Evolutionary conservation across 495 filamentous ascomycete species (phyloP).

Genomic region (Daldinia childiae): DNA sequence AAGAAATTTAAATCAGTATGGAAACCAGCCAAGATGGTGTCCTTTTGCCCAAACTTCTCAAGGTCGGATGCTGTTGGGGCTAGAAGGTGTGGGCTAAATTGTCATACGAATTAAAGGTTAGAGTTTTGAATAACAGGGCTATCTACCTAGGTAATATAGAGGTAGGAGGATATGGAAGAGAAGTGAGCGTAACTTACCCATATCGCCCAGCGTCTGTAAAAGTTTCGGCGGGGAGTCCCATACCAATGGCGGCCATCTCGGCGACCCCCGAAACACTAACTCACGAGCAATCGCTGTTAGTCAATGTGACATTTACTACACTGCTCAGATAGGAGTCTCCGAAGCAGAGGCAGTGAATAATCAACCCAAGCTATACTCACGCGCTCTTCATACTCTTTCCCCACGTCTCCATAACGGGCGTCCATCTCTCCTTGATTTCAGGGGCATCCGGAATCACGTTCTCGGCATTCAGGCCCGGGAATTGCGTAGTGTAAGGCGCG

Average conservation of each 20-base stretch:
- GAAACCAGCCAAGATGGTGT: constrained; percentile 64
- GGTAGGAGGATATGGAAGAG: not conserved
- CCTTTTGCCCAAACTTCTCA: constrained; percentile 54
- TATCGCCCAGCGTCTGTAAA: constrained; percentile 60
- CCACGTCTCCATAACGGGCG: constrained; percentile 58
- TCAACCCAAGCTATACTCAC: constrained; percentile 44
- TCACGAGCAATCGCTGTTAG: constrained; percentile 4
- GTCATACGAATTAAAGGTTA: not conserved
- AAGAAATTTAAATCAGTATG: constrained; percentile 65
- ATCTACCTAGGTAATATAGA: no score
- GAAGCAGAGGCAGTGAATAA: not conserved
- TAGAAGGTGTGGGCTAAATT: constrained; percentile 58
- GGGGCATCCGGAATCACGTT: constrained; percentile 55
- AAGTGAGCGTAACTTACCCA: constrained; percentile 48
- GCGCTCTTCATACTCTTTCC: constrained; percentile 62
- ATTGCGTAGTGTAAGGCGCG: constrained; percentile 57
- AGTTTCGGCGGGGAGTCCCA: constrained; percentile 55
- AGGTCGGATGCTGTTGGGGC: constrained; percentile 62
- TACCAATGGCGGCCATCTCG: constrained; percentile 59
- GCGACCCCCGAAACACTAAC: constrained; percentile 57
- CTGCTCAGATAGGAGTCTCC: not conserved
- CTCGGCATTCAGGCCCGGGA: constrained; percentile 56
- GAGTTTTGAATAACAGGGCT: not conserved
- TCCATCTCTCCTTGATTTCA: constrained; percentile 56
- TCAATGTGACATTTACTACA: not conserved